These are phyloP conservation scores for Pseudogymnoascus verrucosus DNA, from an alignment of 2,329 filamentous ascomycete species.

Conservation along the genomic window DNA sequence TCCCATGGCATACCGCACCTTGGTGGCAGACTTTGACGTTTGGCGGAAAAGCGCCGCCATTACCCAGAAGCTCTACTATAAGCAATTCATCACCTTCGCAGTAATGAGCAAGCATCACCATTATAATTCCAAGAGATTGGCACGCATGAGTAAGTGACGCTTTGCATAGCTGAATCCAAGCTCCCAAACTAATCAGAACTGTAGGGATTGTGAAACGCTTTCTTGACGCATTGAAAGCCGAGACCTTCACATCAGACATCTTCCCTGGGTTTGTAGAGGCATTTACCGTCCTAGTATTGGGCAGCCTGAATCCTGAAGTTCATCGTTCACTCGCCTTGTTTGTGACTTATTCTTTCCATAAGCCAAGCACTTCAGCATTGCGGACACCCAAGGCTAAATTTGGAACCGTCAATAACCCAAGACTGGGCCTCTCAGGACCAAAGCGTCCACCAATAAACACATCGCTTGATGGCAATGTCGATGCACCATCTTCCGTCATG, in stretches of 20 bases:
- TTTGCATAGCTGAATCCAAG: slow-evolving; percentile 13
- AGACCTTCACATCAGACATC: slow-evolving; percentile 63
- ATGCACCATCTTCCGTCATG: slow-evolving; percentile 33
- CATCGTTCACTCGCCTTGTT: slow-evolving; percentile 83
- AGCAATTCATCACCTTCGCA: slow-evolving; percentile 82
- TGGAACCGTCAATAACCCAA: slow-evolving; percentile 37
- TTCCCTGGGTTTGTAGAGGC: slow-evolving; percentile 70
- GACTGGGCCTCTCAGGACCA: slow-evolving; percentile 20
- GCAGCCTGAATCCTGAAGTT: slow-evolving; percentile 74
- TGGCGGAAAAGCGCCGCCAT: slow-evolving; percentile 74
- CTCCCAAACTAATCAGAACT: slow-evolving; percentile 15
- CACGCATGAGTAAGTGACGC: slow-evolving; percentile 70
- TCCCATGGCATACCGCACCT: slow-evolving; percentile 82
- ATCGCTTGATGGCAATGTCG: slow-evolving; percentile 25
- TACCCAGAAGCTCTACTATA: slow-evolving; percentile 85
- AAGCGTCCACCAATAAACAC: slow-evolving; percentile 23
- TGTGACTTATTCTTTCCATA: slow-evolving; percentile 83
- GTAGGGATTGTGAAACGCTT: slow-evolving; percentile 82
- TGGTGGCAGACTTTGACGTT: slow-evolving; percentile 86
- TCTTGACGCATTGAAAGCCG: slow-evolving; percentile 82
- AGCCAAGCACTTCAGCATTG: slow-evolving; percentile 38
- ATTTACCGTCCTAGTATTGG: slow-evolving; percentile 70
- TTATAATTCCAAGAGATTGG: slow-evolving; percentile 81
- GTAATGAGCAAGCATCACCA: slow-evolving; percentile 85
- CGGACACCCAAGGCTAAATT: slow-evolving; percentile 44